Evolutionary conservation across 2,329 filamentous ascomycete genomes (phyloP).

Genomic region (Penicillium brasilianum): DNA sequence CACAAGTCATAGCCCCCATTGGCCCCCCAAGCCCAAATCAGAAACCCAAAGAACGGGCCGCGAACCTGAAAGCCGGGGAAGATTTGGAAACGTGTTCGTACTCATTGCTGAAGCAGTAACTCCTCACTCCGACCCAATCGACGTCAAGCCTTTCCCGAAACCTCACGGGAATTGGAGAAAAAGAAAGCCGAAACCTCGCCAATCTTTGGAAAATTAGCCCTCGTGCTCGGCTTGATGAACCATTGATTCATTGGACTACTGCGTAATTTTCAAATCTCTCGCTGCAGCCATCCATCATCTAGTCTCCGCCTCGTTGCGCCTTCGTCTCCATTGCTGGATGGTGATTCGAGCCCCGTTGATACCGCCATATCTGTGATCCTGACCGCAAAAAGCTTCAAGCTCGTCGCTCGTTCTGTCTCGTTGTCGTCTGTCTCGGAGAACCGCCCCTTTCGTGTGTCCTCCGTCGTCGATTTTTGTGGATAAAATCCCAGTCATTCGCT

Average conservation of each 20-base stretch:
- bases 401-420: conserved; percentile 49
- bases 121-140: conserved; percentile 40
- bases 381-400: conserved; percentile 37
- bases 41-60: conserved; percentile 4
- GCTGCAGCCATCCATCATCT: conserved; percentile 40
- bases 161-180: conserved; percentile 22
- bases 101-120: conserved; percentile 46
- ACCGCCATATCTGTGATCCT: conserved; percentile 39
- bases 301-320: conserved; percentile 34
- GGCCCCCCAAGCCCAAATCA: background rate
- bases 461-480: conserved; percentile 42
- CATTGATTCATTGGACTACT: conserved; percentile 24
- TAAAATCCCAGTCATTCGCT: conserved; percentile 55
- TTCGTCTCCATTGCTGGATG: conserved; percentile 34
- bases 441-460: conserved; percentile 32
- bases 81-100: conserved; percentile 33
- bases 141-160: conserved; percentile 40
- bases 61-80: background rate
- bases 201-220: conserved; percentile 18
- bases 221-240: conserved; percentile 28
- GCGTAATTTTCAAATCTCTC: conserved; percentile 27
- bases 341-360: conserved; percentile 43
- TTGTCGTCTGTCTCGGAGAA: conserved; percentile 41
- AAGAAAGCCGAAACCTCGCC: conserved; percentile 35
- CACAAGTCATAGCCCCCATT: background rate